Base-by-base conservation (phyloP, 2,329 filamentous ascomycete genomes). In the Alternaria novae-zelandiae region DNA sequence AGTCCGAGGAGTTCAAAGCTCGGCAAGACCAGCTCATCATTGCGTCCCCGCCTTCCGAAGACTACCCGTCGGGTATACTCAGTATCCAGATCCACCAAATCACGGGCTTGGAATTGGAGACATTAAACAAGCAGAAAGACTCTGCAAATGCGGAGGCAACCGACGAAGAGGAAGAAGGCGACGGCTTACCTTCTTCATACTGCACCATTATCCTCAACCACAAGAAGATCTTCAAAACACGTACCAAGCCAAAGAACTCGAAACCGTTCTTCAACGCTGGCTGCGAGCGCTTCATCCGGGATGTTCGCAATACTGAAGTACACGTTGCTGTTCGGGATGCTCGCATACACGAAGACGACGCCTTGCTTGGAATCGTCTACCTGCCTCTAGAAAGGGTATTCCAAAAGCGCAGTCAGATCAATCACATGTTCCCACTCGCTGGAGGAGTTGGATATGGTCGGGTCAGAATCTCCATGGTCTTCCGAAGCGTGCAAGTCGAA, bases 181-280 rank as follows among this genome's bases (percentile, higher is more conserved):
- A 90, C 5, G 86, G 88, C 47, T 81, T 92, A 43, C 91, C 91
- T 0, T 90, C 89, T 51, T 84, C 88, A 25, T 94, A 92, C 74
- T 92, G 90, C 75, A 91, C 86, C 30, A 86, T 93, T 69, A 90
- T 93, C 46, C 79, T 93, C 68, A 92, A 93, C 73, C 90, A 93
- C 73, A 86, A 86, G 67, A 92, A 87, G 61, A 80, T 86, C 12
- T 94, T 90, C 80, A 89, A 86, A 70, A 92, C 91, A 2, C 83
- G 91, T 15, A 92, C 91, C 0, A 93, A 94, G 78, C 91, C 91
- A 1, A 92, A 92, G 80, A 93, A 92, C 65, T 86, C 88, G 0
- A 92, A 92, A 70, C 91, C 91, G 0, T 93, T 93, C 78, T 93
- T 91, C 83, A 93, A 93, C 67, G 91, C 91, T 3, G 89, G 89